Conservation (phyloP, 2,329 filamentous ascomycete species). For the Trichoderma cornu-damae region DNA sequence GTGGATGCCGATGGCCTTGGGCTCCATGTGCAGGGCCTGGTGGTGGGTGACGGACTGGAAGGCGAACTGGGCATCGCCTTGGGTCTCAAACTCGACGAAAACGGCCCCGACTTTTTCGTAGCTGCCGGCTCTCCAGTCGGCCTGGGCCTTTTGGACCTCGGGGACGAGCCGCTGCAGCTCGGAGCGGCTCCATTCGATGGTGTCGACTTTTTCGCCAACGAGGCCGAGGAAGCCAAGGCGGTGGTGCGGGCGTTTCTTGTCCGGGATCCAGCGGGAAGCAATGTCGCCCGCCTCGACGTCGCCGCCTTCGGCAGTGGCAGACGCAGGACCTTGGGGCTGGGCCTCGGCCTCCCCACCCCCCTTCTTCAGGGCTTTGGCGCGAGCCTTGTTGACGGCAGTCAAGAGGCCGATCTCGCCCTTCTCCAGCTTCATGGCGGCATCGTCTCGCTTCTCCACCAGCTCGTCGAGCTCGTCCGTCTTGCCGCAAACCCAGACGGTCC, state of each 20-base stretch:
- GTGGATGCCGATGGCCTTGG: conserved; percentile 74
- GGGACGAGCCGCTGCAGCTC: conserved; percentile 52
- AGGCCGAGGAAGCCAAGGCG: conserved; percentile 58
- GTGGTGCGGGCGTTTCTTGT: conserved; percentile 66
- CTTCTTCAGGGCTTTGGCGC: conserved; percentile 34
- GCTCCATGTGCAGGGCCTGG: conserved; percentile 75
- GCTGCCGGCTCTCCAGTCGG: conserved; percentile 59
- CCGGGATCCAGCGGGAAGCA: conserved; percentile 61
- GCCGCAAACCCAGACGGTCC: conserved; percentile 77
- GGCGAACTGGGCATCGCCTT: conserved; percentile 77
- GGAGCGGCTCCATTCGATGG: conserved; percentile 75
- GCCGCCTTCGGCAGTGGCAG: conserved; percentile 41
- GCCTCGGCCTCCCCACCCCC: too few relatives aligned
- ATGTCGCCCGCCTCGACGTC: conserved; percentile 54
- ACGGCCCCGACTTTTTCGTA: conserved; percentile 63
- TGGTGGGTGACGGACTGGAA: conserved; percentile 80
- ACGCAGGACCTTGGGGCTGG: conserved; percentile 28
- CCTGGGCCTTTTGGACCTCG: conserved; percentile 59
- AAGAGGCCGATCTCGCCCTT: conserved; percentile 77
- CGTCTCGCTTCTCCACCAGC: conserved; percentile 70
- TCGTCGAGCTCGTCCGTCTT: conserved; percentile 71
- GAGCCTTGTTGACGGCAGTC: conserved; percentile 47
- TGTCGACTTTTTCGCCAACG: conserved; percentile 67
- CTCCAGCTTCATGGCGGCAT: conserved; percentile 72
- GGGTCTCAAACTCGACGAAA: conserved; percentile 87